Percentiles rank a stretch among this genome's conserved stretches.
phyloP scores from a whole-genome alignment of 176 grass and related monocot genomes.

The Puya raimondii region DNA sequence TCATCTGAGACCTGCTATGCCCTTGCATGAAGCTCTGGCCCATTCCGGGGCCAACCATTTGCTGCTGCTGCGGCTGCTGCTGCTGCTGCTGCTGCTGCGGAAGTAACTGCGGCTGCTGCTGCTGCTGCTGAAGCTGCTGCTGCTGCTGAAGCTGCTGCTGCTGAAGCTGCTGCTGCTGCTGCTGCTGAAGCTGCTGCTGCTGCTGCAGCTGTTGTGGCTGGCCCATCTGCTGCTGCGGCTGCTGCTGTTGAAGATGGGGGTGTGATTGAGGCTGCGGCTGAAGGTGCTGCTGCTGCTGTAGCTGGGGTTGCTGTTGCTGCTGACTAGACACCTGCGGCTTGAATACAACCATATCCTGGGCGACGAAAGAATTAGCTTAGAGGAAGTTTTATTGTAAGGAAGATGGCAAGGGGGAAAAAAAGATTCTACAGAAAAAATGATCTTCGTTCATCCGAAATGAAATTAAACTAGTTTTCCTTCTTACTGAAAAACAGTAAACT shows the following conservation, averaged over 20 bases:
- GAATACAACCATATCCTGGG: constrained; percentile 97
- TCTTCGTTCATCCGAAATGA: no score
- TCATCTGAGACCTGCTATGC: constrained; percentile 47
- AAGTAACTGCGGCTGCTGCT: not conserved
- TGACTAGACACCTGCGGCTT: constrained; percentile 90
- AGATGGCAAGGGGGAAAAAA: no score
- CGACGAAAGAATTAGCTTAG: not conserved
- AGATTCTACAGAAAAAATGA: no score
- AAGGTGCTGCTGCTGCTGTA: constrained; percentile 18
- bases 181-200: not conserved
- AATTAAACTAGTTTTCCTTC: no score
- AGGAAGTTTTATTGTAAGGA: not conserved
- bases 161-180: constrained; percentile 8
- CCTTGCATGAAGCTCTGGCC: constrained; percentile 61
- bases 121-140: constrained; percentile 11
- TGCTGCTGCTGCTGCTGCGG: constrained; percentile 6
- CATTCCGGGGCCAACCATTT: constrained; percentile 62
- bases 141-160: constrained; percentile 26
- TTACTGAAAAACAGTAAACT: no score
- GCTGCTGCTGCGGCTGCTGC: constrained; percentile 25
- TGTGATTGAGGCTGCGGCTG: constrained; percentile 42
- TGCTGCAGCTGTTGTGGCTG: not conserved
- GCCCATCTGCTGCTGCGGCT: constrained; percentile 16
- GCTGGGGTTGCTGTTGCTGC: constrained; percentile 35
- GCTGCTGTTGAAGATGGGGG: constrained; percentile 48